These are phyloP conservation scores for Hypericum perforatum DNA, from an alignment of 345 rosid genomes.

Conservation along the genomic window DNA sequence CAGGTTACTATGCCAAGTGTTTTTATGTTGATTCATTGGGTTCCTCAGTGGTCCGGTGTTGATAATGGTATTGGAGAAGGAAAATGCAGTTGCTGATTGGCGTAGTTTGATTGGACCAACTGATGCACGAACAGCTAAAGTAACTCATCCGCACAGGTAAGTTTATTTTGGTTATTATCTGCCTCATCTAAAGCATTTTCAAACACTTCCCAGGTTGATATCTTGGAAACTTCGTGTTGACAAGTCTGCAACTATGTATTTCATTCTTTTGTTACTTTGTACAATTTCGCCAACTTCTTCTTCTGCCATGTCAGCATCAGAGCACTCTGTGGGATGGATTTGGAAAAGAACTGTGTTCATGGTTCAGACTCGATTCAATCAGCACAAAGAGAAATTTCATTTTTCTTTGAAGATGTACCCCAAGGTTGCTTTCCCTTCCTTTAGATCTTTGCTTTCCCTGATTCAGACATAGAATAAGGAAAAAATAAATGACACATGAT, in stretches of 20 bases:
- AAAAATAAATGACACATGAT: too few relatives aligned
- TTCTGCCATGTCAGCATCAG: conserved; percentile 41
- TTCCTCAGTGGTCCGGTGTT: conserved; percentile 62
- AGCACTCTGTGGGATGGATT: conserved; percentile 67
- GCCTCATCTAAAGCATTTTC: neutral
- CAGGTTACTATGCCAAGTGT: neutral
- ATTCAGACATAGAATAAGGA: neutral
- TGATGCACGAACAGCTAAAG: conserved; percentile 60
- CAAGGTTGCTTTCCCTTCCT: conserved; percentile 32
- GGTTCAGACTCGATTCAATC: conserved; percentile 76
- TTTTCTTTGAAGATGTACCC: conserved; percentile 50
- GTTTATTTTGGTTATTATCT: neutral
- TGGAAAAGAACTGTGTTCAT: conserved; percentile 62
- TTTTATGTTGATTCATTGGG: conserved; percentile 2
- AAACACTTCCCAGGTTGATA: neutral
- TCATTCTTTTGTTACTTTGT: neutral
- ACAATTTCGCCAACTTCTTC: neutral
- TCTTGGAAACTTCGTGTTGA: neutral
- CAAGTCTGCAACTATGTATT: neutral
- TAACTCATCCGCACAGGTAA: conserved; percentile 66
- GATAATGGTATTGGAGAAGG: conserved; percentile 69
- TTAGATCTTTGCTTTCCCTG: neutral
- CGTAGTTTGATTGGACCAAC: conserved; percentile 77
- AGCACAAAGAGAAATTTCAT: conserved; percentile 63
- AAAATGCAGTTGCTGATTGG: conserved; percentile 73